Percentiles rank a stretch among this genome's conserved stretches.
These are phyloP conservation scores for Talaromyces sp. DNA, from an alignment of 2,329 filamentous ascomycete genomes.

Conservation along the genomic window DNA sequence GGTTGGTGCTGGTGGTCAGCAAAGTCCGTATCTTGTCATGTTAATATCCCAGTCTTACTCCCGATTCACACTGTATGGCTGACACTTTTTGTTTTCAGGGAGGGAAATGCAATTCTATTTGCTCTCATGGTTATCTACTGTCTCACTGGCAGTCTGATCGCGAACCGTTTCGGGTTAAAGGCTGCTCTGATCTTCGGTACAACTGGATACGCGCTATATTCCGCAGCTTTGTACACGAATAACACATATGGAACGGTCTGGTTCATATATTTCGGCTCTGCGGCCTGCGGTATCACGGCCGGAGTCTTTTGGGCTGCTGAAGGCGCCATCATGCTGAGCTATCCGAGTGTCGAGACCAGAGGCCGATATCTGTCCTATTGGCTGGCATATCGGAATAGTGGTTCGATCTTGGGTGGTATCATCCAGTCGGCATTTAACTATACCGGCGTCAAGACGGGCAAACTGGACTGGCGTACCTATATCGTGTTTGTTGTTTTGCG, in stretches of 20 bases:
- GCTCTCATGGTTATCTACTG: constrained; percentile 8
- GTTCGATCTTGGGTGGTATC: background rate
- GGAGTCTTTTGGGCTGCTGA: constrained; percentile 53
- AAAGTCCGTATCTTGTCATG: background rate
- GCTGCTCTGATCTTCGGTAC: constrained; percentile 2
- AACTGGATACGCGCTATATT: background rate
- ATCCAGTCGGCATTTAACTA: background rate
- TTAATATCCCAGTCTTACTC: background rate
- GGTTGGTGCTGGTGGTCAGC: background rate
- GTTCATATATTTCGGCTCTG: constrained; percentile 50
- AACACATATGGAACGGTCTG: constrained; percentile 52
- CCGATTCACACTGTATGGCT: background rate
- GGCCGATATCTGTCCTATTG: background rate
- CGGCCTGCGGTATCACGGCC: constrained; percentile 47
- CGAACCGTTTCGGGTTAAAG: constrained; percentile 1
- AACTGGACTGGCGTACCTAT: background rate
- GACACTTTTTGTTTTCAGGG: background rate
- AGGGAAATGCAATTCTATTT: background rate
- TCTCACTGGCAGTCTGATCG: background rate
- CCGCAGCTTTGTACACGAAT: constrained; percentile 30
- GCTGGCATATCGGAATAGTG: background rate
- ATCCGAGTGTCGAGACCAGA: constrained; percentile 23
- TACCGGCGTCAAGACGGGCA: background rate
- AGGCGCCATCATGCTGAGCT: constrained; percentile 50
- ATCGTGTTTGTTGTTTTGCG: background rate